These are phyloP conservation scores for Aspergillus affinis DNA, from an alignment of 495 filamentous ascomycete genomes.

Conservation along the genomic window DNA sequence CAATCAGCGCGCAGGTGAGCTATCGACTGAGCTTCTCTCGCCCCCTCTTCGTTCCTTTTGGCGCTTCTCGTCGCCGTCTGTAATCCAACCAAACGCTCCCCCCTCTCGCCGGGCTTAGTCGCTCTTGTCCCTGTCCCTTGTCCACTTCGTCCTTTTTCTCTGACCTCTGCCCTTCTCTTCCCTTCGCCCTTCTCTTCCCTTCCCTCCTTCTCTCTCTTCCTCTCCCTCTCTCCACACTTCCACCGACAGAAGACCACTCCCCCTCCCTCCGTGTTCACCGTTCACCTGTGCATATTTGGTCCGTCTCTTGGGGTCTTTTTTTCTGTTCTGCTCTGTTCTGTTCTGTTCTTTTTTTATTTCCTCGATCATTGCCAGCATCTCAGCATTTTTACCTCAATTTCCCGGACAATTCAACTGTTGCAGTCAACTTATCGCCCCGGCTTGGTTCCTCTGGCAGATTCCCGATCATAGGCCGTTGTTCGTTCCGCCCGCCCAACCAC, in stretches of 20 bases:
- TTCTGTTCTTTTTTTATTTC: slow-evolving; percentile 9
- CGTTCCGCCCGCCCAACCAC: background rate
- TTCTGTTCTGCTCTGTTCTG: background rate
- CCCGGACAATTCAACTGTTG: background rate
- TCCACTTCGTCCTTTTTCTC: background rate
- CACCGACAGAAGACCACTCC: background rate
- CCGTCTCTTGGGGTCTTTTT: background rate
- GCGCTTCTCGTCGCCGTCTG: background rate
- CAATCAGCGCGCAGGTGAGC: background rate
- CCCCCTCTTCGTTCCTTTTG: background rate
- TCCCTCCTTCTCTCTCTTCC: slow-evolving; percentile 10
- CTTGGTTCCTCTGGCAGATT: background rate
- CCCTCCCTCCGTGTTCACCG: background rate
- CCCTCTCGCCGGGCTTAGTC: background rate
- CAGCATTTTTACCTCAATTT: no score
- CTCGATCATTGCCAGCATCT: background rate
- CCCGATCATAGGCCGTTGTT: background rate
- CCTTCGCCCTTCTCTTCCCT: slow-evolving; percentile 6
- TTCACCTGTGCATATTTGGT: background rate
- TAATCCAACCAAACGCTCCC: background rate
- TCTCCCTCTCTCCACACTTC: slow-evolving; percentile 11
- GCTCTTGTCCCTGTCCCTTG: no score
- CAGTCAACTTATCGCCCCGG: background rate
- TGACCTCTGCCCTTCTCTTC: background rate
- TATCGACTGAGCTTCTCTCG: background rate